A percentile compares a stretch with the other conserved stretches of the same genome.
Evolutionary conservation across 2,329 filamentous ascomycete species (phyloP).

Genomic region (Sporothrix brunneoviolacea): DNA sequence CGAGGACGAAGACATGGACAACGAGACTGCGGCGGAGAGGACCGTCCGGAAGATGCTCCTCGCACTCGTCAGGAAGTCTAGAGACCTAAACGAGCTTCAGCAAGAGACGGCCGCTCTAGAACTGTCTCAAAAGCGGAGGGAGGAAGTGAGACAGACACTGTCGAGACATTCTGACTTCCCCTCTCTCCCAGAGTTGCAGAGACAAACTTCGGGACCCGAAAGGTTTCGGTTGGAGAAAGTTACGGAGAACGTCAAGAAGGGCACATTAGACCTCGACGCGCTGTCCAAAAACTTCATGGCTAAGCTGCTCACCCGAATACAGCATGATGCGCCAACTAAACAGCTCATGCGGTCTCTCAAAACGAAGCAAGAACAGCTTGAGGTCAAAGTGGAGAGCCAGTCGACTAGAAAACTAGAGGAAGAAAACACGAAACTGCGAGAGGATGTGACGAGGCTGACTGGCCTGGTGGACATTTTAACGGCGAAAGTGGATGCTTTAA

Average conservation of each 20-base stretch:
- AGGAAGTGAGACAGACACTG: not conserved
- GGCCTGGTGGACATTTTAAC: not conserved
- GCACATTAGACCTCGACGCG: not conserved
- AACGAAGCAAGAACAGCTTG: not conserved
- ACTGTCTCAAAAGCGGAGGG: not conserved
- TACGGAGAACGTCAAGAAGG: not conserved
- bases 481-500: not conserved
- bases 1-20: not conserved
- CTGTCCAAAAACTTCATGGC: not conserved
- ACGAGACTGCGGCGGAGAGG: too few species aligned
- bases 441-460: not conserved
- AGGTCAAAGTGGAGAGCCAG: not conserved
- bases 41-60: not conserved
- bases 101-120: conserved; percentile 3
- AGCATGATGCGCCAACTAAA: not conserved
- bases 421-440: not conserved
- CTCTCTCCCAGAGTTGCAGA: conserved; percentile 1
- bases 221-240: not conserved
- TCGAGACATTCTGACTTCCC: conserved; percentile 14
- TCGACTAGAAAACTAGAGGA: not conserved
- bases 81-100: conserved; percentile 5
- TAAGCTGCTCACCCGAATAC: not conserved
- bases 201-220: not conserved
- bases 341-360: not conserved
- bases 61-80: not conserved